These are phyloP conservation scores for Carex myosuroides DNA, from an alignment of 176 grass and related monocot genomes.

Conservation along the genomic window DNA sequence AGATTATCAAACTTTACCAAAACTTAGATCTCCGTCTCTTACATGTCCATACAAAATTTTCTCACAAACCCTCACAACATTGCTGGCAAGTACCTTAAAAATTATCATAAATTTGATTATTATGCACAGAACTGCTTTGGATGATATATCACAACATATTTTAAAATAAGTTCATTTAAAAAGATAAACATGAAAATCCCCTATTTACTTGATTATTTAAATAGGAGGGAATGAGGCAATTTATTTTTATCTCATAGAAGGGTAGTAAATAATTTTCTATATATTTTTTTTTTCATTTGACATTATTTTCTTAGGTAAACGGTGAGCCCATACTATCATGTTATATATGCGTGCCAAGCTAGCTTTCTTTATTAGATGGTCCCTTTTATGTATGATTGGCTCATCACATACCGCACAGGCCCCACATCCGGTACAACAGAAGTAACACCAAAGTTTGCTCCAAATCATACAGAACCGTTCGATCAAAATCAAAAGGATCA, in stretches of 20 bases:
- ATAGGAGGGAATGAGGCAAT: background rate
- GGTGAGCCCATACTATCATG: background rate
- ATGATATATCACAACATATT: background rate
- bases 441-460: background rate
- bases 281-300: background rate
- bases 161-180: background rate
- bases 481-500: background rate
- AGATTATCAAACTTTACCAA: no score
- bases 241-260: background rate
- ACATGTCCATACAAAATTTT: no score
- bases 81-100: no score
- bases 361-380: slow-evolving; percentile 15
- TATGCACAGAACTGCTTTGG: no score
- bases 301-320: background rate
- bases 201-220: background rate
- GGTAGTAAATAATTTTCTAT: background rate
- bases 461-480: background rate
- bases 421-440: background rate
- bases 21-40: no score
- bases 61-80: no score
- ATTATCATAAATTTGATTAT: no score
- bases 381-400: slow-evolving; percentile 8
- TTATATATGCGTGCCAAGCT: background rate
- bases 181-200: background rate
- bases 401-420: background rate